Base-by-base conservation (phyloP, 2,329 filamentous ascomycete species). In the Capronia coronata region DNA sequence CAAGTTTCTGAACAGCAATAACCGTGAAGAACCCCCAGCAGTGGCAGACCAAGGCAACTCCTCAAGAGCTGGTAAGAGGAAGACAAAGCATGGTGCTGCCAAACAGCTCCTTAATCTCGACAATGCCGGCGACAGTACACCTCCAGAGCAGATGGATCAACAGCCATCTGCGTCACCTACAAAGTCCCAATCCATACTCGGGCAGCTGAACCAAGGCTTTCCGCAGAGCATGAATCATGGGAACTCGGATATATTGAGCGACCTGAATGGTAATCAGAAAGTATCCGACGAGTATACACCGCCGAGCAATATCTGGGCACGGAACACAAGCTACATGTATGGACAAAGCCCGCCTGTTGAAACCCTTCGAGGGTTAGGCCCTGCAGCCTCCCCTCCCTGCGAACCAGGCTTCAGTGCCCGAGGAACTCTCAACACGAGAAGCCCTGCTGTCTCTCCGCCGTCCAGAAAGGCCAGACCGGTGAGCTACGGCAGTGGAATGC, bases 361-460 rank as follows among this genome's bases (percentile, higher is more conserved):
- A 23, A 43, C 49, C n/a, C 49, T 54, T 23, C 46, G 46, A 22
- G 53, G 49, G 9, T 39, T 56, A n/a, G 54, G 46, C 29, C 21
- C 64, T 16, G 64, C 62, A 38, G 67, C 63, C 30, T 70, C 69
- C 2, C 69, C 71, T 11, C 64, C 68, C 14, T 66, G 64, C 29
- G 67, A 70, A 52, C 65, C 68, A 22, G 63, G 63, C 7, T 65
- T 64, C 44, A 61, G 65, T 16, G 66, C 64, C 39, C 63, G 65
- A 42, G 66, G 67, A 34, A 65, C 64, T 7, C 72, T 73, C 52
- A 67, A 64, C 46, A 58, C 68, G 49, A 54, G 60, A 34, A 67
- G 69, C 37, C 70, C 71, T 13, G 70, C 70, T 18, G 61, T 67
- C 13, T 74, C 71, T 19, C 71, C 71, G 14, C 66, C 68, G 13